Base-by-base conservation (phyloP, 495 filamentous ascomycete species). In the Clohesyomyces aquaticus region DNA sequence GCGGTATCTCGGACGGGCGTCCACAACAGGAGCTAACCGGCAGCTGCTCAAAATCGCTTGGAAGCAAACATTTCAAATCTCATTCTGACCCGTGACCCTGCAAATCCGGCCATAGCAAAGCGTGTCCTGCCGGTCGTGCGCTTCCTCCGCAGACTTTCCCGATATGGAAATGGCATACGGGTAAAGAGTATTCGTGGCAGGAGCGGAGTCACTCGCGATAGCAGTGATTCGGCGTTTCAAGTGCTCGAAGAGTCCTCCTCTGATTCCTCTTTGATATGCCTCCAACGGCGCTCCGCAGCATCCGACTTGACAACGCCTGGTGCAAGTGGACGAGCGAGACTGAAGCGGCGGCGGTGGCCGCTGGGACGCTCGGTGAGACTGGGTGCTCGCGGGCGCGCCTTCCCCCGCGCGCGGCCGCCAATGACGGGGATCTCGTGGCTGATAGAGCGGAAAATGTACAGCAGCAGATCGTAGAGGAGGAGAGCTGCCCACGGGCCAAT, bases 401-500 rank as follows among this genome's bases (percentile, higher is more conserved):
- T 78, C 3, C 87, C 88, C 14, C 82, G 77, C 26, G 87, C 86
- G 57, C 88, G 76, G 4, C 87, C 87, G 0, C 88, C 88, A 26
- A 88, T 62, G 43, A 78, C 72, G 1, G 88, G 88, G 0, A 88
- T 69, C 55, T 88, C 81, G 73, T 85, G 85, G 28, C 77, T 74
- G 6, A 81, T 63, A 25, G 82, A 77, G 28, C 87, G 85, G 69
- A 81, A 84, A 27, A 87, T 53, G 68, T 89, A 92, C 18, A 91
- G 78, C 25, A 82, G 65, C 21, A 87, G 72, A 67, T 92, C 89
- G 74, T 90, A 89, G 55, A 88, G 49, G 53, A 92, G 71, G 29
- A 91, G 72, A 0, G 83, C 71, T 0, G 81, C 70, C 87, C 88
- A 91, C 3, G 89, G 89, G 12, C 81, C 79, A 57, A 91, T 84